Conservation (phyloP, 768 basidiomycete species). For the Boletus vermiculosoides region DNA sequence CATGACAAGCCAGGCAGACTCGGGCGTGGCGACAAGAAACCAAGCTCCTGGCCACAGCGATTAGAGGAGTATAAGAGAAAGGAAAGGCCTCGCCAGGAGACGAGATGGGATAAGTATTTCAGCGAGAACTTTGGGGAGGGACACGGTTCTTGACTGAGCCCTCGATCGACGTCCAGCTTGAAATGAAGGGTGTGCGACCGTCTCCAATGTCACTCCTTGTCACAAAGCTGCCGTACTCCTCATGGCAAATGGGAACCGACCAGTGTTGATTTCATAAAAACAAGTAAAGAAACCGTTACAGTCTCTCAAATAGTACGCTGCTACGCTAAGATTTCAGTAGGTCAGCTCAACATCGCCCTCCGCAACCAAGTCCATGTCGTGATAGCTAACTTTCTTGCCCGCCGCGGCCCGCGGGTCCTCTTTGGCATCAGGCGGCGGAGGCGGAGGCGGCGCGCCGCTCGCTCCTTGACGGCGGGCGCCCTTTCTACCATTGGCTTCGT, state of each 20-base stretch:
- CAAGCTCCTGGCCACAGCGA: conserved; percentile 16
- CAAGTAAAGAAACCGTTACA: conserved; percentile 19
- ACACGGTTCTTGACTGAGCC: conserved; percentile 18
- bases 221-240: conserved; percentile 27
- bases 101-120: conserved; percentile 16
- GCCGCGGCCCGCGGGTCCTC: conserved; percentile 91
- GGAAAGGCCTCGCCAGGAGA: conserved; percentile 29
- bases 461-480: conserved; percentile 39
- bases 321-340: conserved; percentile 34
- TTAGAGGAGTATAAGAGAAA: conserved; percentile 10
- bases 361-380: conserved; percentile 93
- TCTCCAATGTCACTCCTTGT: conserved; percentile 27
- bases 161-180: conserved; percentile 28
- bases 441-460: conserved; percentile 59
- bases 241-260: conserved; percentile 24
- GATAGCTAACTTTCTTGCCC: conserved; percentile 88
- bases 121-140: conserved; percentile 13
- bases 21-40: conserved; percentile 12
- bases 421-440: conserved; percentile 84
- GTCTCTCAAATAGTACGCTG: conserved; percentile 24
- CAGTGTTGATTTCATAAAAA: conserved; percentile 32
- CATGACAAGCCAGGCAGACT: conserved; percentile 18
- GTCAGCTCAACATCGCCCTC: conserved; percentile 69
- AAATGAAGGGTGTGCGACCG: conserved; percentile 23
- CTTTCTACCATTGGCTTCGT: conserved; percentile 33